A percentile compares a stretch with the other conserved stretches of the same genome.
Evolutionary conservation across 31 red algal species (phyloP).

Genomic region (Endocladia muricata): DNA sequence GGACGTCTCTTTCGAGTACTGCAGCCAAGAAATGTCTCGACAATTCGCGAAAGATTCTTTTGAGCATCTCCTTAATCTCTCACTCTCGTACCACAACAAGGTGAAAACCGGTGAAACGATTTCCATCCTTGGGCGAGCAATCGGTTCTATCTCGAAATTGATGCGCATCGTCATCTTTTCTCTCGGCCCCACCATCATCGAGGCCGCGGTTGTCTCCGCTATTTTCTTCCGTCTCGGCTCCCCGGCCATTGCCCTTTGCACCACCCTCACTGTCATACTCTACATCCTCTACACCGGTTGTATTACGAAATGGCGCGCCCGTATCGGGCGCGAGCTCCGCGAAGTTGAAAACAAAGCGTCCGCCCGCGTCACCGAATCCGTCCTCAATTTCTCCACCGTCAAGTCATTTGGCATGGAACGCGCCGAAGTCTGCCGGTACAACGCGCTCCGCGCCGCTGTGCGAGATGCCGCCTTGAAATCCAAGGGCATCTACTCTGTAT

Average conservation of each 20-base stretch:
- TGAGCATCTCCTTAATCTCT: constrained; percentile 47
- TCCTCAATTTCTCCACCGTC: constrained; percentile 71
- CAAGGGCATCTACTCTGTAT: constrained; percentile 15
- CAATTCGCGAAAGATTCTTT: constrained; percentile 43
- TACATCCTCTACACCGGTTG: constrained; percentile 52
- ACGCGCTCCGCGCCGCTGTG: constrained; percentile 18
- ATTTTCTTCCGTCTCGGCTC: constrained; percentile 54
- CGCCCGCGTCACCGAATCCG: constrained; percentile 62
- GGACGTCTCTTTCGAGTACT: constrained; percentile 38
- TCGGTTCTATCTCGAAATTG: constrained; percentile 37
- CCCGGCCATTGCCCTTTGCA: constrained; percentile 27
- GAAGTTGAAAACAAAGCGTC: constrained; percentile 63
- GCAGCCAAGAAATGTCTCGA: constrained; percentile 28
- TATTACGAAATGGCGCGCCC: constrained; percentile 47
- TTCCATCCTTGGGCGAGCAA: constrained; percentile 40
- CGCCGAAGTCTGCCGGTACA: constrained; percentile 67
- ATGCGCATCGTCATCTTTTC: constrained; percentile 30
- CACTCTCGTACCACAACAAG: constrained; percentile 54
- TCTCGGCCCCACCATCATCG: constrained; percentile 42
- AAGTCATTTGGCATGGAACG: constrained; percentile 84
- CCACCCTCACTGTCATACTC: constrained; percentile 21
- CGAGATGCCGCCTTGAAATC: constrained; percentile 15
- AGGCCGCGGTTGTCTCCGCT: constrained; percentile 28
- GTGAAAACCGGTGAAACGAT: constrained; percentile 44
- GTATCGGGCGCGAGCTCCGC: constrained; percentile 39